phyloP scores from a whole-genome alignment of 106 monocot genomes.

The Phalaenopsis equestris region DNA sequence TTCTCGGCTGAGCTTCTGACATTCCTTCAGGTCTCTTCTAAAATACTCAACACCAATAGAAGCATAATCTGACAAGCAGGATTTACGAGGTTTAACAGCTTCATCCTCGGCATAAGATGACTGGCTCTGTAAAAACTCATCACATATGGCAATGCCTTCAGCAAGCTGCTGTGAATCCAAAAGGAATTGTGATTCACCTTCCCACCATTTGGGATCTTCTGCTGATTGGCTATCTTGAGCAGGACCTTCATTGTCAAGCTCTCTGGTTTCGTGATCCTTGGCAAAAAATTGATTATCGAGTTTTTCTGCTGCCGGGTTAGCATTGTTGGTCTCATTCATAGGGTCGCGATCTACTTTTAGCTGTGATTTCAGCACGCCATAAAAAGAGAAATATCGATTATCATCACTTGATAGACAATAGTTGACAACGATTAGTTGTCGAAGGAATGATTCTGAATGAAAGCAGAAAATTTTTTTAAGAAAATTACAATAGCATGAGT shows the following conservation, averaged over 20 bases:
- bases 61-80: slow-evolving; percentile 68
- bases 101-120: slow-evolving; percentile 51
- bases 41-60: slow-evolving; percentile 45
- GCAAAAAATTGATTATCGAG: background rate
- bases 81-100: slow-evolving; percentile 21
- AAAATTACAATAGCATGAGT: too few species aligned
- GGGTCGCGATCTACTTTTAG: background rate
- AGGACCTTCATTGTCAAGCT: slow-evolving; percentile 18
- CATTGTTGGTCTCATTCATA: slow-evolving; percentile 5
- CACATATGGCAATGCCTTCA: slow-evolving; percentile 76
- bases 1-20: slow-evolving; percentile 27
- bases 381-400: background rate
- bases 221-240: slow-evolving; percentile 16
- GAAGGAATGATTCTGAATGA: background rate
- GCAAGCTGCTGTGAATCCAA: slow-evolving; percentile 95
- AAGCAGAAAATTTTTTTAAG: background rate
- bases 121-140: slow-evolving; percentile 93
- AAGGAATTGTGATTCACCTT: slow-evolving; percentile 77
- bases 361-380: slow-evolving; percentile 13
- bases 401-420: background rate
- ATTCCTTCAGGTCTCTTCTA: slow-evolving; percentile 81
- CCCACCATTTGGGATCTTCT: slow-evolving; percentile 84
- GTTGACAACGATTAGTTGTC: background rate
- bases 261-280: slow-evolving; percentile 8
- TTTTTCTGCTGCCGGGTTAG: background rate